A percentile compares a stretch with the other conserved stretches of the same genome.
Evolutionary conservation across 2,329 filamentous ascomycete genomes (phyloP).

Genomic region (Pseudogymnoascus sp.): DNA sequence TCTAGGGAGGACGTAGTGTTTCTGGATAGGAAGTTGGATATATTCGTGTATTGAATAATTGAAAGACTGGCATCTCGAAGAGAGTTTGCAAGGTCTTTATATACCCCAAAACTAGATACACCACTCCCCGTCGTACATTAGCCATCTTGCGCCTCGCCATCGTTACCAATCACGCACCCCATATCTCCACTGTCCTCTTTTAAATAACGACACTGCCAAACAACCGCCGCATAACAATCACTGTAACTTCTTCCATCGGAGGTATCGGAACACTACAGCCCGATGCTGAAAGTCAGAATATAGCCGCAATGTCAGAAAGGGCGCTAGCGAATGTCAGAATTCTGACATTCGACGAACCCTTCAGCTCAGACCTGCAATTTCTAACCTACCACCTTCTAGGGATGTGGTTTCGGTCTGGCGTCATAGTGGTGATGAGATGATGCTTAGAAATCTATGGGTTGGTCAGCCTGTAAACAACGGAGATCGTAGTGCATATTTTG

Average conservation of each 20-base stretch:
- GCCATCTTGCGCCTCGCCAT: neutral
- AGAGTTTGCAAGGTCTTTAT: neutral
- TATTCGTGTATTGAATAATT: neutral
- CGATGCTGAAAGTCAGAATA: neutral
- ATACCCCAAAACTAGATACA: neutral
- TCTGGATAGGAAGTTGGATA: neutral
- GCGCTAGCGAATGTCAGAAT: conserved; percentile 1
- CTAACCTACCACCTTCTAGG: neutral
- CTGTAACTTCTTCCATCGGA: neutral
- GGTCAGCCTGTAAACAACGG: neutral
- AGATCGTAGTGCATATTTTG: neutral
- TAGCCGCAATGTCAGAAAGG: neutral
- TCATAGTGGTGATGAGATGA: neutral
- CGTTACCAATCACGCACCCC: neutral
- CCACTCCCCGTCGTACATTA: neutral
- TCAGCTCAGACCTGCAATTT: neutral
- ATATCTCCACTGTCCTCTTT: neutral
- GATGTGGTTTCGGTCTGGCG: neutral
- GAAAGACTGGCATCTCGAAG: neutral
- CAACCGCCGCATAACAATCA: neutral
- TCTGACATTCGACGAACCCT: neutral
- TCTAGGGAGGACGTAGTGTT: neutral
- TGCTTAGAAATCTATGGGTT: neutral
- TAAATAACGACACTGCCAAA: neutral
- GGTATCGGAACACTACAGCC: neutral